Conservation (phyloP, 2,329 filamentous ascomycete genomes). For the Colletotrichum sp. region DNA sequence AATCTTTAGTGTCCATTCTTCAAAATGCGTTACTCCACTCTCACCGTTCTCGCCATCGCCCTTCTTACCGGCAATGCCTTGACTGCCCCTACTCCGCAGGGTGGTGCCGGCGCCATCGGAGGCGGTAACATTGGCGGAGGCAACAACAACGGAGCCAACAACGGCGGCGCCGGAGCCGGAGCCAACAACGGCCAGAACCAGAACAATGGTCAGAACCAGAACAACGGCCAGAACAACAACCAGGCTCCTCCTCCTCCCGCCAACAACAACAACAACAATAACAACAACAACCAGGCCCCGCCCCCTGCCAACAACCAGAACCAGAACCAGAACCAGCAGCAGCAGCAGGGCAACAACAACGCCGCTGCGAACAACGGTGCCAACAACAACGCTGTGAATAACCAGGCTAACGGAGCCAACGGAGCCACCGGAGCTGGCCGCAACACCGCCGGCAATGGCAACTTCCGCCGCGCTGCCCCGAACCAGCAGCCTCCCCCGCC, state of each 20-base stretch:
- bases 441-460: neutral
- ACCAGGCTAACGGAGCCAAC: neutral
- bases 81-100: neutral
- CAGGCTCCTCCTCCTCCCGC: neutral
- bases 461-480: neutral
- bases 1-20: neutral
- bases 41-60: neutral
- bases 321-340: neutral
- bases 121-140: neutral
- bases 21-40: neutral
- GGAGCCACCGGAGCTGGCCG: neutral
- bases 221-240: neutral
- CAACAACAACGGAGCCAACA: neutral
- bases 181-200: neutral
- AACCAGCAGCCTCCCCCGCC: neutral
- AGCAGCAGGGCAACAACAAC: neutral
- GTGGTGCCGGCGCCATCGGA: neutral
- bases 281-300: neutral
- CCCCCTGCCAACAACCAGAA: neutral
- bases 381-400: neutral
- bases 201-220: neutral
- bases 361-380: neutral
- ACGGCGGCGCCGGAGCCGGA: neutral
- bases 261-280: neutral
- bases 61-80: neutral